These are phyloP conservation scores for Udeniomyces megalosporus DNA, from an alignment of 768 basidiomycete genomes.

Conservation along the genomic window DNA sequence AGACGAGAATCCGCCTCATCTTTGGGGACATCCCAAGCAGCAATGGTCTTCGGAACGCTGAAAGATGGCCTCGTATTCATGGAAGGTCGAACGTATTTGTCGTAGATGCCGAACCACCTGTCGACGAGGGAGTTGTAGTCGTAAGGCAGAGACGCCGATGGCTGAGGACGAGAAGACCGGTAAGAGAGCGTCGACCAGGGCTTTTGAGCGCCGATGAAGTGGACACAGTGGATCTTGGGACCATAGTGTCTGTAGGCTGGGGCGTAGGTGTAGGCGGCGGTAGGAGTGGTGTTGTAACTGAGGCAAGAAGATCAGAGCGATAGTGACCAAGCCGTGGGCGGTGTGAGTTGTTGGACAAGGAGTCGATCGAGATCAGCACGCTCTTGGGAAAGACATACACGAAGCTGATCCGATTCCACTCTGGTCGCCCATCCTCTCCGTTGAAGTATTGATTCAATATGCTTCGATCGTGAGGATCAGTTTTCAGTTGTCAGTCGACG, in stretches of 20 bases:
- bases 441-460: constrained; percentile 15
- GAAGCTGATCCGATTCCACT: constrained; percentile 92
- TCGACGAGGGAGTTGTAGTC: constrained; percentile 69
- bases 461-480: too few relatives aligned
- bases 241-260: constrained; percentile 93
- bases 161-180: constrained; percentile 43
- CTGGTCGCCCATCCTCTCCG: constrained; percentile 28
- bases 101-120: constrained; percentile 82
- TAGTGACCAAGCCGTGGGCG: too few relatives aligned
- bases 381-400: too few relatives aligned
- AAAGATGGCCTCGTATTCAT: constrained; percentile 31
- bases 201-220: constrained; percentile 92
- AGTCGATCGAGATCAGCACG: too few relatives aligned
- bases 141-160: constrained; percentile 34
- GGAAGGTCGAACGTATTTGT: constrained; percentile 61
- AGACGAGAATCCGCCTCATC: constrained; percentile 28
- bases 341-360: too few relatives aligned
- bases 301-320: background rate
- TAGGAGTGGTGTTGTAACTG: constrained; percentile 88
- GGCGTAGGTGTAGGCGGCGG: constrained; percentile 94
- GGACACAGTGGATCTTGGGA: constrained; percentile 64
- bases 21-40: constrained; percentile 52
- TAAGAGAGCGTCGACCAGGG: constrained; percentile 69
- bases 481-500: too few relatives aligned
- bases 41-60: constrained; percentile 48